Conservation (phyloP, 805 yeast species). For the Candida odintsovae region DNA sequence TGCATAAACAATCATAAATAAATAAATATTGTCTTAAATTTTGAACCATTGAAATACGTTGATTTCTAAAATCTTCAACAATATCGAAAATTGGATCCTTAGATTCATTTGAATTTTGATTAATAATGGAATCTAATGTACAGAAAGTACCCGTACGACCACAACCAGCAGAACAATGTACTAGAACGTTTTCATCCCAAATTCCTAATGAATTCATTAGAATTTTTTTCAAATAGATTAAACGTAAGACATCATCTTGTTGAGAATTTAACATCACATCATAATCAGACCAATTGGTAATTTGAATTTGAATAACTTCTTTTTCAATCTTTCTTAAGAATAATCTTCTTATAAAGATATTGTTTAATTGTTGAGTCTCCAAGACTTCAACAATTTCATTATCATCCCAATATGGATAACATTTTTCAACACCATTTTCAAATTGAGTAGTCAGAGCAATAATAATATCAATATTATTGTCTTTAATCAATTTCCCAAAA, state of each 20-base stretch:
- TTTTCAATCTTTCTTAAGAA: constrained; percentile 29
- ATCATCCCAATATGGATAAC: constrained; percentile 80
- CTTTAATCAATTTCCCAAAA: constrained; percentile 75
- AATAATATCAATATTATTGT: constrained; percentile 58
- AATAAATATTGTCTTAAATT: constrained; percentile 67
- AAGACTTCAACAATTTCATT: constrained; percentile 28
- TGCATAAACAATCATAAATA: constrained; percentile 57
- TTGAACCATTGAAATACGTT: constrained; percentile 81
- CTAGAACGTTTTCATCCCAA: constrained; percentile 37
- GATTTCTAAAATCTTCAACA: constrained; percentile 63
- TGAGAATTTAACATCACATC: constrained; percentile 44
- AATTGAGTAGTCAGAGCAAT: constrained; percentile 69
- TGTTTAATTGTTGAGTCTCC: constrained; percentile 18
- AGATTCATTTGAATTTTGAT: constrained; percentile 16
- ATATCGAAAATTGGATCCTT: constrained; percentile 43
- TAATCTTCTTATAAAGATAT: constrained; percentile 36
- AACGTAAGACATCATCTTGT: constrained; percentile 50
- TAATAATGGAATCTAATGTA: constrained; percentile 56
- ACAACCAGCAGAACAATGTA: constrained; percentile 96
- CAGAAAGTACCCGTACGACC: constrained; percentile 93
- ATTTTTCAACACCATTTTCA: constrained; percentile 77
- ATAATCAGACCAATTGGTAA: constrained; percentile 80
- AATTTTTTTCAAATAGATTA: constrained; percentile 42
- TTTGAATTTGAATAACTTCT: constrained; percentile 67
- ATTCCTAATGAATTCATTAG: constrained; percentile 27